These are phyloP conservation scores for Somion occarium DNA, from an alignment of 1,284 basidiomycete species.

Conservation along the genomic window DNA sequence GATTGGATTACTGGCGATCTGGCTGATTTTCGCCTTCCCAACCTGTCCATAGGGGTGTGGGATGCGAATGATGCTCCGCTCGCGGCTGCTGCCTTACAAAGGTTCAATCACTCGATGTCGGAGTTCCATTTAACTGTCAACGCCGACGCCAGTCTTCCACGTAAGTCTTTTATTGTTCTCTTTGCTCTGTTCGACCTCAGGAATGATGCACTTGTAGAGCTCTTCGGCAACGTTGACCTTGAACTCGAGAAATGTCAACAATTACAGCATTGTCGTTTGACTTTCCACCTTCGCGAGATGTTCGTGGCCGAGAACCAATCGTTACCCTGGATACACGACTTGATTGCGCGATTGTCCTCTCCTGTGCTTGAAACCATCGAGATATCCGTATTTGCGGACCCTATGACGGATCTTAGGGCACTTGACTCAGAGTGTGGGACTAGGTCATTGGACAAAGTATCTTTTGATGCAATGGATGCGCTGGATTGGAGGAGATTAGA, in stretches of 20 bases:
- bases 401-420: conserved; percentile 19
- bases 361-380: conserved; percentile 18
- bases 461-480: conserved; percentile 19
- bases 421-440: conserved; percentile 24
- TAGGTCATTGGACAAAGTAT: conserved; percentile 16
- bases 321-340: conserved; percentile 24
- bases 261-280: conserved; percentile 16
- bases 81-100: too few relatives aligned
- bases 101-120: background rate
- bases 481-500: conserved; percentile 20
- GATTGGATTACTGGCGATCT: background rate
- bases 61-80: background rate
- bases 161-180: background rate
- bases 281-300: conserved; percentile 22
- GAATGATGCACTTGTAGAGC: conserved; percentile 8
- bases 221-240: conserved; percentile 12
- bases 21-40: background rate
- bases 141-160: background rate
- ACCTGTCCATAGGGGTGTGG: background rate
- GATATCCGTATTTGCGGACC: conserved; percentile 19
- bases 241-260: conserved; percentile 10
- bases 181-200: background rate
- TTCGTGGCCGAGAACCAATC: conserved; percentile 19
- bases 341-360: conserved; percentile 22
- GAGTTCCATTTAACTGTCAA: background rate